Conservation (phyloP, 805 yeast genomes). For the Saturnispora diversa region DNA sequence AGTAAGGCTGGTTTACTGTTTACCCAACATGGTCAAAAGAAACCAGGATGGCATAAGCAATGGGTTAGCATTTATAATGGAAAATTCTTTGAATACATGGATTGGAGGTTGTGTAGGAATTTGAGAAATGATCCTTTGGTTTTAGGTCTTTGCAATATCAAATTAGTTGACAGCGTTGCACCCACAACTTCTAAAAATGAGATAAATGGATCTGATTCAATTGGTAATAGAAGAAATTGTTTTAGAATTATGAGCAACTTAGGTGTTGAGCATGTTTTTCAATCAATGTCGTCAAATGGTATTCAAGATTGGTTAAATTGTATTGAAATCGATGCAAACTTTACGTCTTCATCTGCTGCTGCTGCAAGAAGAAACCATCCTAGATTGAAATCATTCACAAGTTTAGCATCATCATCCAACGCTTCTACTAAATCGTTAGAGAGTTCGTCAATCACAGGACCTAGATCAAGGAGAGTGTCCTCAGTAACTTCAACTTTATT, state of each 20-base stretch:
- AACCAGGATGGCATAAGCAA: conserved; percentile 79
- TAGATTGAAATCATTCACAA: conserved; percentile 2
- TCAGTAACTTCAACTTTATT: conserved; percentile 30
- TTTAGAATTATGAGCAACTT: conserved; percentile 69
- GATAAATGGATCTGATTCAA: conserved; percentile 10
- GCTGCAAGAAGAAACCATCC: no score
- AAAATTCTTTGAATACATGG: conserved; percentile 58
- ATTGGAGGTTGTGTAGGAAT: conserved; percentile 67
- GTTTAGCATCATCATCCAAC: conserved; percentile 1
- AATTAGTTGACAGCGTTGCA: conserved; percentile 28
- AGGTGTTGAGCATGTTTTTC: conserved; percentile 61
- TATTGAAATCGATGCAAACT: conserved; percentile 8
- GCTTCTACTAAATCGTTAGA: not conserved
- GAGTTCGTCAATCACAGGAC: not conserved
- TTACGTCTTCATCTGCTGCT: not conserved
- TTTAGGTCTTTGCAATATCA: conserved; percentile 58
- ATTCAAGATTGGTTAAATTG: conserved; percentile 60
- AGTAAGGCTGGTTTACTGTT: conserved; percentile 44
- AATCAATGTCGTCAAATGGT: conserved; percentile 63
- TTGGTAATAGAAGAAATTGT: conserved; percentile 47
- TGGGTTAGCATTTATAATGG: conserved; percentile 76
- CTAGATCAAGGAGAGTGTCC: conserved; percentile 27
- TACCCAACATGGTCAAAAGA: conserved; percentile 51
- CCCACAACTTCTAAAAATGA: conserved; percentile 36
- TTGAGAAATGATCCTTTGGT: conserved; percentile 62